Base-by-base conservation (phyloP, 306 rosid species). In the Elaeagnus macrophylla region DNA sequence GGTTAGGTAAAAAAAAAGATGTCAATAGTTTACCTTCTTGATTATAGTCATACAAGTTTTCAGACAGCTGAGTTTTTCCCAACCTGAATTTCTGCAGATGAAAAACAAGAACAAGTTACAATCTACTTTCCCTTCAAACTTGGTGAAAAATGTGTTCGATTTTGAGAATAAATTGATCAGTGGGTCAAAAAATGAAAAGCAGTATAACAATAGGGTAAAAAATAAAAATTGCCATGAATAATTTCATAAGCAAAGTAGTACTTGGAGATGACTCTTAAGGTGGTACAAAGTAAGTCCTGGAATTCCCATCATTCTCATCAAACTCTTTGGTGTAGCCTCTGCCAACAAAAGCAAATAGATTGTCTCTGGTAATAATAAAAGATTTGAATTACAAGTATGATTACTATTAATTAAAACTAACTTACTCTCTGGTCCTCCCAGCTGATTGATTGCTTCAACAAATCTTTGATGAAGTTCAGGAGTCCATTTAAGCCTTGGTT, bases 221-320 rank as follows among this genome's bases (percentile, higher is more conserved):
- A n/a, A n/a, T n/a, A n/a, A n/a, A n/a, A n/a, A n/a, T n/a, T n/a
- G n/a, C n/a, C n/a, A n/a, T n/a, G n/a, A n/a, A n/a, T n/a, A n/a
- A 54, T 25, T 25, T 25, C 8, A 51, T 56, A 48, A 55, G 51
- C 40, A 56, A 14, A 20, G 8, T 15, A 65, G 65, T 73, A 69
- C 99, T 95, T 93, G 99, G 59, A 93, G 88, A 77, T 93, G 99
- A 78, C 99, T 93, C 94, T 93, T 93, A 17, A 93, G 75, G 65
- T 93, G 99, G 83, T 88, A 84, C 66, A 93, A 69, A 71, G 94
- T 93, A 20, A 93, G 87, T 46, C 99, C 96, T 58, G 86, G 81
- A 74, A 93, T 77, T 37, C 85, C 90, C 99, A 93, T 82, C 67
- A 74, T 67, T 58, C 90, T 82, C 99, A 79, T 82, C 70, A 93